These are phyloP conservation scores for Penicillium pancosmium DNA, from an alignment of 495 filamentous ascomycete species.

Conservation along the genomic window DNA sequence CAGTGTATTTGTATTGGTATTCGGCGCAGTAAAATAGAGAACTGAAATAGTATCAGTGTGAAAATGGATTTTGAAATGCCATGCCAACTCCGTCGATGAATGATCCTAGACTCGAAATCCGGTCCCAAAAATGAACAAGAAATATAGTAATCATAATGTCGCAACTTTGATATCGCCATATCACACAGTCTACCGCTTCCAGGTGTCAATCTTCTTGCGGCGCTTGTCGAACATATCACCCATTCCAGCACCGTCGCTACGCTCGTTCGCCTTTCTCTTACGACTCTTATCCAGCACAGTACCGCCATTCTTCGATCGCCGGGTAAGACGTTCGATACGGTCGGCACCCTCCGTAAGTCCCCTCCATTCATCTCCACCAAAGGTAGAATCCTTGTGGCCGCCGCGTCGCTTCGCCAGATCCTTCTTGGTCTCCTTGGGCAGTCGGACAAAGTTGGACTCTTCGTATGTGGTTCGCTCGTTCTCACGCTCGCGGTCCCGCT, in stretches of 20 bases:
- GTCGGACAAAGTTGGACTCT: constrained; percentile 81
- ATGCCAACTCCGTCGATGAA: constrained; percentile 15
- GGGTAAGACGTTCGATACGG: constrained; percentile 72
- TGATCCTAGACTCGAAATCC: constrained; percentile 3
- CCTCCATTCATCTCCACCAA: constrained; percentile 85
- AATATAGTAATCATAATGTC: not conserved
- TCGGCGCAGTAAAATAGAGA: not conserved
- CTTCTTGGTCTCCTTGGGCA: constrained; percentile 82
- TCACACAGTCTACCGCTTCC: constrained; percentile 43
- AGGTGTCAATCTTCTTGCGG: constrained; percentile 67
- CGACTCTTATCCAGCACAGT: constrained; percentile 75
- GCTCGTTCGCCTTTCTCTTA: constrained; percentile 64
- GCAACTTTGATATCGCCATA: not conserved
- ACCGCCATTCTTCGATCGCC: constrained; percentile 52
- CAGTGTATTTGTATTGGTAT: not conserved
- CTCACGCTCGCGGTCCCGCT: constrained; percentile 69
- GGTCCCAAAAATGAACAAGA: not conserved
- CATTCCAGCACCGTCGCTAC: constrained; percentile 58
- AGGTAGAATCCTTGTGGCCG: constrained; percentile 53
- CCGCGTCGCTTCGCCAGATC: constrained; percentile 57
- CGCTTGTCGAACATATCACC: constrained; percentile 75
- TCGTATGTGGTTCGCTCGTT: constrained; percentile 76
- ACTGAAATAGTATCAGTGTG: not conserved
- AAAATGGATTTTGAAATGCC: constrained; percentile 7
- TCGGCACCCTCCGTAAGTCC: constrained; percentile 78